Evolutionary conservation across 371 early-diverging fungal species (phyloP), one percentile per base, ranked within the genome.

Genomic region (Dinochytrium kinnereticum): DNA sequence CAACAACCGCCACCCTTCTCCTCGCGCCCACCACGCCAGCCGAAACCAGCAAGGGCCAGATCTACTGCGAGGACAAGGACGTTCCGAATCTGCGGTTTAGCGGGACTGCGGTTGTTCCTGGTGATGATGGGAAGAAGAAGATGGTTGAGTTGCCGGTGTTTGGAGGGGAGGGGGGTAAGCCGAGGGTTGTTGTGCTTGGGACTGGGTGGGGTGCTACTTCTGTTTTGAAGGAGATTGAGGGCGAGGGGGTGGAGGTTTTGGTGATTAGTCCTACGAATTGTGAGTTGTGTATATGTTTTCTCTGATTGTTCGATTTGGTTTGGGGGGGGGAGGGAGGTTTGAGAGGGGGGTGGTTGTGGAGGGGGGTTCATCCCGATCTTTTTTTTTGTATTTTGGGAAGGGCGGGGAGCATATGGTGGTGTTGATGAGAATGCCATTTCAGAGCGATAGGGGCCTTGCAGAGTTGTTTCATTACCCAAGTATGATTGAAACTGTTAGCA

Each of bases 141-240:
- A 61, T 34, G 61, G 61, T 34, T 30, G 7, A 13, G 26, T 37
- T 28, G 13, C 61, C 61, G 7, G 61, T 61, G 3, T 61, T 21
- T 36, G 61, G 36, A 5, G 61, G 34, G 40, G 30, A 28, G 44
- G 66, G 44, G 10, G 66, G 49, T 7, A 77, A 76, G 70, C 77
- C 76, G 37, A 61, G 70, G 30, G 67, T 94, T 59, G 90, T 92
- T 31, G 80, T 94, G 1, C 80, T 94, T 59, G 94, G 94, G 44
- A 89, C 90, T 33, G 94, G 94, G 31, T 94, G 93, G 93, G 93
- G 89, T 34, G 86, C 93, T 2, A 89, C 91, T 13, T 86, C 90
- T 26, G 84, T 94, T 53, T 77, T 93, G 59, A 92, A 91, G 78
- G 13, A 7, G 24, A 65, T 79, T 28, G 66, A 79, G 31, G 33